Percentiles rank a stretch among this genome's conserved stretches.
phyloP scores from a whole-genome alignment of 2,329 filamentous ascomycete species.

The Immersiporthe knoxdaviesiana region DNA sequence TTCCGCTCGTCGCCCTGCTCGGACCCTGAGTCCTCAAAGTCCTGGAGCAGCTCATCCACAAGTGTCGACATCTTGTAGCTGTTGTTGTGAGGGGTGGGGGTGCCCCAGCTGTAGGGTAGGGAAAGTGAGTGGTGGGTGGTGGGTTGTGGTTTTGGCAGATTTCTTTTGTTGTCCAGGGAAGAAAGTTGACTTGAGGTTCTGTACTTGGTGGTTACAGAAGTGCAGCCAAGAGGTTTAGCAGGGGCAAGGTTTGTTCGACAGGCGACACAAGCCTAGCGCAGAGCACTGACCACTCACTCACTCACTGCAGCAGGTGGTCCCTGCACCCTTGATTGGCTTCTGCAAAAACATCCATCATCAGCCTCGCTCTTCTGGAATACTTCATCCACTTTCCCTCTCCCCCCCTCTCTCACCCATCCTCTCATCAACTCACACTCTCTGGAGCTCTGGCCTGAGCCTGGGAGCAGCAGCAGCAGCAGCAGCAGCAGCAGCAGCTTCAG shows the following conservation, averaged over 20 bases:
- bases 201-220: neutral
- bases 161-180: neutral
- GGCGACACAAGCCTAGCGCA: conserved; percentile 20
- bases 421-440: neutral
- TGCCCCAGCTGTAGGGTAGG: neutral
- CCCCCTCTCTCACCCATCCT: neutral
- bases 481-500: neutral
- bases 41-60: conserved; percentile 88
- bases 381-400: conserved; percentile 4
- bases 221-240: neutral
- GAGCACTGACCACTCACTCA: conserved; percentile 20
- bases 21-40: conserved; percentile 85
- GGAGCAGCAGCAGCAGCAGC: neutral
- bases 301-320: neutral
- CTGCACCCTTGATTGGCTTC: conserved; percentile 2
- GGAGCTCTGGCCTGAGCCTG: neutral
- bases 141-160: neutral
- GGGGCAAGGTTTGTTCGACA: conserved; percentile 13
- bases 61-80: conserved; percentile 76
- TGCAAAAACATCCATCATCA: conserved; percentile 22
- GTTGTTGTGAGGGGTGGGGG: neutral
- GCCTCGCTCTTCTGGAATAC: conserved; percentile 10
- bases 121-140: neutral
- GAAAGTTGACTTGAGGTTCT: neutral
- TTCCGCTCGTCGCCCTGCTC: conserved; percentile 68